Evolutionary conservation across 108 stramenopile species (phyloP), one percentile per base, ranked within the genome.

Genomic region (Stephanodiscus minutulus): DNA sequence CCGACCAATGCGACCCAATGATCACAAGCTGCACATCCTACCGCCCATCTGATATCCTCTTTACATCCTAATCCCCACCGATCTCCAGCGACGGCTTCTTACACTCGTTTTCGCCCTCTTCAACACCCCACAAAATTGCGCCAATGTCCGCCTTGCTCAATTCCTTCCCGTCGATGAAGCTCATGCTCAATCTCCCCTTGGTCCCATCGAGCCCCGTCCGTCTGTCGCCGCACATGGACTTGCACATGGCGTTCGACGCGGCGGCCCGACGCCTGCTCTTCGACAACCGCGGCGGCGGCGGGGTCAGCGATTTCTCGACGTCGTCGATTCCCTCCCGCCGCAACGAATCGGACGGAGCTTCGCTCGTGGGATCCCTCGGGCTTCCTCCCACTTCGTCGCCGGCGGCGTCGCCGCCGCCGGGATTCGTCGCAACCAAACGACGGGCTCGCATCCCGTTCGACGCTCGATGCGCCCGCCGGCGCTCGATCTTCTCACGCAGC

Each of bases 61-160:
- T n/a, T n/a, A n/a, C n/a, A 59, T 59, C 58, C 9, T n/a, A n/a
- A 5, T 2, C 29, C 58, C 29, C 29, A 2, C 9, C 8, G 12
- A 29, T 28, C 58, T 59, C 29, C 58, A 5, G 29, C 27, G 18
- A 35, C 58, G 28, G 17, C 58, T 27, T 31, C 58, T 22, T 58
- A 5, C 39, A 39, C 9, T 39, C 39, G 39, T 39, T 18, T 20
- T 24, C 50, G 22, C 24, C 50, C 20, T 21, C 18, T 0, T 52
- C 61, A 24, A 43, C 43, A 7, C 39, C 61, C 61, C n/a, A 7
- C 61, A 62, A 62, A 62, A 62, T 62, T 43, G 11, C 61, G 18
- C 21, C 61, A 3, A 41, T 62, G n/a, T 1, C 39, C 1, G 31
- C 29, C 29, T 21, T 39, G 35, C 61, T 62, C 29, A 41, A 37